Evolutionary conservation across 2,329 filamentous ascomycete species (phyloP).

Genomic region (Colletotrichum sp.): DNA sequence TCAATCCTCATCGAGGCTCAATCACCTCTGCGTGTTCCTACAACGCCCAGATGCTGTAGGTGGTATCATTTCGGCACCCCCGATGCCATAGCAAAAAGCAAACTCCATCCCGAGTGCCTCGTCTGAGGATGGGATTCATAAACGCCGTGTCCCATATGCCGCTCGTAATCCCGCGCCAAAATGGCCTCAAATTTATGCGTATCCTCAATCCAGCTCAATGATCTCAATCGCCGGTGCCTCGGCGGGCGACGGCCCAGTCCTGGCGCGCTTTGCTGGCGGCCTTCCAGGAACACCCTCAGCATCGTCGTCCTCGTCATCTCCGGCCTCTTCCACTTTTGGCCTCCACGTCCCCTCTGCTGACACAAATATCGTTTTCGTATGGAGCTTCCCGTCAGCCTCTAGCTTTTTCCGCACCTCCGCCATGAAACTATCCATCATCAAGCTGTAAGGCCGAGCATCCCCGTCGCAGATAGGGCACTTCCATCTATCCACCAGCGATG

Average conservation of each 20-base stretch:
- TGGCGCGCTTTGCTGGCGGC: constrained; percentile 15
- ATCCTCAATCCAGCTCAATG: constrained; percentile 19
- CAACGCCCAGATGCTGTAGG: constrained; percentile 13
- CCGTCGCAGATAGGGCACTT: constrained; percentile 82
- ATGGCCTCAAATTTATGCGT: neutral
- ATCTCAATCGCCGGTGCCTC: constrained; percentile 6
- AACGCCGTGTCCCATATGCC: neutral
- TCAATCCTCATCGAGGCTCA: neutral
- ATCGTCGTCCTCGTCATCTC: constrained; percentile 24
- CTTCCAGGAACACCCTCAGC: neutral
- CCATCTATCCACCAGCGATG: constrained; percentile 74
- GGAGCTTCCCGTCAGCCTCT: constrained; percentile 18
- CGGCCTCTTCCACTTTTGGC: constrained; percentile 34
- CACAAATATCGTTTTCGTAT: constrained; percentile 35
- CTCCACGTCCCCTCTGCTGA: constrained; percentile 37
- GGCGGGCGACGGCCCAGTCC: neutral
- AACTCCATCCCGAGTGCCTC: neutral
- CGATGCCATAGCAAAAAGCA: constrained; percentile 6
- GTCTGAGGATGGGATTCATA: neutral
- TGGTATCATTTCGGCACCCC: constrained; percentile 15
- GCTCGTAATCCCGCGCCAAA: neutral
- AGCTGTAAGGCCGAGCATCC: constrained; percentile 76
- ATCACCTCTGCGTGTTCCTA: neutral
- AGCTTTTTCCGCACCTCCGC: constrained; percentile 64
- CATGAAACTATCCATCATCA: constrained; percentile 80